These are phyloP conservation scores for Athelia psychrophila DNA, from an alignment of 1,284 basidiomycete species.

Conservation along the genomic window DNA sequence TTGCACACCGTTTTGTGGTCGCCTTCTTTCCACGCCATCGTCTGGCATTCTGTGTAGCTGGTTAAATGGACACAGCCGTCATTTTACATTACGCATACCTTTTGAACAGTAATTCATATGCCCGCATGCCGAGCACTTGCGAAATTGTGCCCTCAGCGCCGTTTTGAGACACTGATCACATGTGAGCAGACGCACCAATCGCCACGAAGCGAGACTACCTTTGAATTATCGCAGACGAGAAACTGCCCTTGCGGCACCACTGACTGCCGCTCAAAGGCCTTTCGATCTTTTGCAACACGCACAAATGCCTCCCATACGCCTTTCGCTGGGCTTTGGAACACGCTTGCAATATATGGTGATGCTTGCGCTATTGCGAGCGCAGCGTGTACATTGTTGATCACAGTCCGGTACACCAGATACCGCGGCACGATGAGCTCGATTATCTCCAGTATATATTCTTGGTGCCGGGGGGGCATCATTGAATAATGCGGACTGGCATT, in stretches of 20 bases:
- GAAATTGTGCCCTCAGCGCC: slow-evolving; percentile 30
- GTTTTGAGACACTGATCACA: slow-evolving; percentile 31
- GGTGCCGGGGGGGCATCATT: slow-evolving; percentile 25
- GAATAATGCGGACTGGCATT: slow-evolving; percentile 24
- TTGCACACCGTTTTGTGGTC: slow-evolving; percentile 36
- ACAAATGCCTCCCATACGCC: slow-evolving; percentile 26
- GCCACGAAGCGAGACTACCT: slow-evolving; percentile 12
- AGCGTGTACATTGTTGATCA: slow-evolving; percentile 28
- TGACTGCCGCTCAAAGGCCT: slow-evolving; percentile 17
- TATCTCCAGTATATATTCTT: slow-evolving; percentile 23
- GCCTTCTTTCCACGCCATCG: slow-evolving; percentile 32
- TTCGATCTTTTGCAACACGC: slow-evolving; percentile 23
- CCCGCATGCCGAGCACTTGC: slow-evolving; percentile 31
- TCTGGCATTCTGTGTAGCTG: slow-evolving; percentile 27
- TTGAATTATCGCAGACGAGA: slow-evolving; percentile 32
- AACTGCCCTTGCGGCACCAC: slow-evolving; percentile 23
- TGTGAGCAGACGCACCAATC: not conserved
- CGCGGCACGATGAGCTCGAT: slow-evolving; percentile 26
- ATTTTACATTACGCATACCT: not conserved
- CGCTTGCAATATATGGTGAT: slow-evolving; percentile 12
- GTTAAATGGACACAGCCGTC: not conserved
- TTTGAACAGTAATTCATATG: slow-evolving; percentile 37
- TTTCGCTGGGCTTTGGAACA: slow-evolving; percentile 18
- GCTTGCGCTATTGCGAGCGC: slow-evolving; percentile 14
- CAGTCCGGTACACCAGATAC: slow-evolving; percentile 34